Evolutionary conservation across 2,329 filamentous ascomycete species (phyloP), one percentile per base, ranked within the genome.

Genomic region (Talaromyces verruculosus): DNA sequence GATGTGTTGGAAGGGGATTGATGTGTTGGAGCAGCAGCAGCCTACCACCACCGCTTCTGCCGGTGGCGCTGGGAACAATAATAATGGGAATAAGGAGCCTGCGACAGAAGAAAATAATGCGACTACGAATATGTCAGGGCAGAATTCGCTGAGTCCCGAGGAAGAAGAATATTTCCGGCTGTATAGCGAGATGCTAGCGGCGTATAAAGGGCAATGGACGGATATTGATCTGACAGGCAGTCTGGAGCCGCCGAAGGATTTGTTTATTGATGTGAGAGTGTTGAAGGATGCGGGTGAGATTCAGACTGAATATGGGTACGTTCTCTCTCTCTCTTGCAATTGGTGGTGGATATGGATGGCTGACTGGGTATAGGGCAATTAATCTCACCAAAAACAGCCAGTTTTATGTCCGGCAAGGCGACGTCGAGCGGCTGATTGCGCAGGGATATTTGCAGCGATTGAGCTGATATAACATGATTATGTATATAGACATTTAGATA

Each of bases 371-470:
- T 71, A 97, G 93, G 17, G 91, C 93, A 13, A 97, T 99, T 73
- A 98, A 91, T 67, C 85, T 99, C 81, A 97, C 93, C 43, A 98
- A 96, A 80, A 98, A 99, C 79, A 97, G 93, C 74, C 95, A 99
- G 76, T 96, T 99, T 75, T 98, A 96, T 75, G 95, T 99, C 45
- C 88, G 94, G 57, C 92, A 97, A 75, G 94, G 92, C 28, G 95
- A 99, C 79, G 95, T 99, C 6, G 95, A 99, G 79, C 87, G 93
- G 61, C 79, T 99, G 72, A 97, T 99, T 73, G 87, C 92, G 17
- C 94, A 98, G 76, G 95, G 95, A 22, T 99, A 97, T 80, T 82
- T 99, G 69, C 93, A 97, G 78, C 93, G 93, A 73, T 84, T 99
- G 71, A 88, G 88, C 75, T 97, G 84, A 91, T 64, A 65, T 65